Evolutionary conservation across 2,329 filamentous ascomycete genomes (phyloP).

Genomic region (Nectriaceae sp.): DNA sequence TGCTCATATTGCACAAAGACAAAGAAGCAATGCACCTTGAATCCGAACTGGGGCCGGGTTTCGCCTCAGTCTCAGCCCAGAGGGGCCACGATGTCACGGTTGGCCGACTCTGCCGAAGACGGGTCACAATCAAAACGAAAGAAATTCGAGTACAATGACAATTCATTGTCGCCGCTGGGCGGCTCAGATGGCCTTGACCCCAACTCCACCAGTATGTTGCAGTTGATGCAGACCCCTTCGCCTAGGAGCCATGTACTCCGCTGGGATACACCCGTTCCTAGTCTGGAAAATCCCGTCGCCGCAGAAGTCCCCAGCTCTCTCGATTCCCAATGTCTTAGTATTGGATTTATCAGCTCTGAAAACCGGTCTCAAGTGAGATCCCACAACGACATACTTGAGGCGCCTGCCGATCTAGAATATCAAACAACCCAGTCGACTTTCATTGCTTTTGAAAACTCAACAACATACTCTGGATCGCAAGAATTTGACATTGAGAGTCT

Average conservation of each 20-base stretch:
- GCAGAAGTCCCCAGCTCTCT: background rate
- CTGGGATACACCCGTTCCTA: constrained; percentile 15
- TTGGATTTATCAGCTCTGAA: background rate
- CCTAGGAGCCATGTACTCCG: constrained; percentile 9
- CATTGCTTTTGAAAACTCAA: constrained; percentile 7
- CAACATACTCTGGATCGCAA: constrained; percentile 9
- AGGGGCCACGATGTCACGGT: constrained; percentile 2
- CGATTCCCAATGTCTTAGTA: background rate
- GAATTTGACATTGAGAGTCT: constrained; percentile 8
- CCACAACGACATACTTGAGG: background rate
- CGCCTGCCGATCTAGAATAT: background rate
- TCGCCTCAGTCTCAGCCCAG: background rate
- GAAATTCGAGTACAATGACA: constrained; percentile 5
- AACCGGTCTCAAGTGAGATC: background rate
- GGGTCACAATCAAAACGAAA: constrained; percentile 11
- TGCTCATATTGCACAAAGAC: constrained; percentile 34
- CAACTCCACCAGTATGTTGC: constrained; percentile 6
- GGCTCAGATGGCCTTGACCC: constrained; percentile 5
- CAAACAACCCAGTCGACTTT: constrained; percentile 1
- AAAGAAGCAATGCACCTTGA: constrained; percentile 30
- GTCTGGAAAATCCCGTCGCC: constrained; percentile 5
- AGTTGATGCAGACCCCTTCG: constrained; percentile 12
- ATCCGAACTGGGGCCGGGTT: constrained; percentile 30
- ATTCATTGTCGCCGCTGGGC: background rate
- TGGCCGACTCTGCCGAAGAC: constrained; percentile 1